Evolutionary conservation across 352 stramenopile species (phyloP), one percentile per base, ranked within the genome.

Genomic region (Elongisporangium undulatum): DNA sequence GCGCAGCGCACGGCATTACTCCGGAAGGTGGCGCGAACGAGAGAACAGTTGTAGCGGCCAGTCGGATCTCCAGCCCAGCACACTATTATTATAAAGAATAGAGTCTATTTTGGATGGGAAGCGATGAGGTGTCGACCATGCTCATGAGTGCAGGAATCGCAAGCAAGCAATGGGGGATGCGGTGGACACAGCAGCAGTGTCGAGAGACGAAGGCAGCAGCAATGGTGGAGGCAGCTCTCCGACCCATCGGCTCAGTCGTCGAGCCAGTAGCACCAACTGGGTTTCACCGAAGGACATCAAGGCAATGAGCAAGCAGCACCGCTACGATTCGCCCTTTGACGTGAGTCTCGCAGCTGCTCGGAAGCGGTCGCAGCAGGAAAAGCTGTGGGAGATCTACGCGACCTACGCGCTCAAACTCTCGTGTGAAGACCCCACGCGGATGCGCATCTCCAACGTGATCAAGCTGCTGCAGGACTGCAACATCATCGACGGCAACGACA

Each of bases 361-460:
- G 7, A 84, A 84, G 59, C 73, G 75, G 12, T 78, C 73, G 20
- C 77, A 89, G 59, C 77, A 88, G 29, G 84, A 94, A 55, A 74
- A 79, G 45, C 67, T 94, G 16, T 94, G 83, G 83, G 79, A 89
- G 56, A 84, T 92, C 55, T 94, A 92, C 34, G 82, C 80, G 4
- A 74, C 73, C 17, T 94, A 91, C 54, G 78, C 82, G 50, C 63
- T 94, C 52, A 80, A 86, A 56, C 79, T 89, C 16, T 90, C 79
- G n/a, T 85, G 66, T 13, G 84, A 94, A 52, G 82, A 94, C 63
- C 84, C 84, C 20, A 90, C 82, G 20, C 69, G 75, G 26, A 88
- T 94, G 61, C 78, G 82, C 57, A 68, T 87, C 19, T 66, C 65
- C 55, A 90, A 77, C 49, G 75, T 92, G 21, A 75, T 90, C 51